phyloP scores from a whole-genome alignment of 129 eudicot species.

The Oenanthe sinensis region DNA sequence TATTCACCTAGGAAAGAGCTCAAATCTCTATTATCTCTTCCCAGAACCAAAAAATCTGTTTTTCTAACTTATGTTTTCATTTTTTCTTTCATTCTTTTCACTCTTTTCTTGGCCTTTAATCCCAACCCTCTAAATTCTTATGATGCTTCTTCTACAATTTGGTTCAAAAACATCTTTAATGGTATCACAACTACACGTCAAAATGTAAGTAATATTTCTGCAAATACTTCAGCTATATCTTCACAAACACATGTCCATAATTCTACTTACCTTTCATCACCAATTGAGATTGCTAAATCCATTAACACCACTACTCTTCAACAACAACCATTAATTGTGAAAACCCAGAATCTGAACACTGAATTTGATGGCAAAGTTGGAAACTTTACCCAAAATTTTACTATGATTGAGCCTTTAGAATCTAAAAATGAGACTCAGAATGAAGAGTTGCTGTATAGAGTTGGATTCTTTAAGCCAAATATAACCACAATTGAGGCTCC shows the following conservation, averaged over 20 bases:
- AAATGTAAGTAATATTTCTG: neutral
- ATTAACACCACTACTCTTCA: conserved; percentile 4
- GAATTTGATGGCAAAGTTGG: conserved; percentile 2
- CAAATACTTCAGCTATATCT: conserved; percentile 12
- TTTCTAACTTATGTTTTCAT: conserved; percentile 45
- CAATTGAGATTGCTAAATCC: conserved; percentile 11
- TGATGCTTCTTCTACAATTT: conserved; percentile 39
- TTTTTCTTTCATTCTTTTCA: conserved; percentile 53
- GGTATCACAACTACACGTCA: neutral
- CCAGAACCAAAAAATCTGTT: conserved; percentile 38
- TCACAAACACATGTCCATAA: conserved; percentile 16
- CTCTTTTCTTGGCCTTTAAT: conserved; percentile 62
- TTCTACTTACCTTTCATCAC: conserved; percentile 16
- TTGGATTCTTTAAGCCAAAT: conserved; percentile 13
- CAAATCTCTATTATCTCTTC: conserved; percentile 36
- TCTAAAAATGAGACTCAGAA: neutral
- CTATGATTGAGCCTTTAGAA: neutral
- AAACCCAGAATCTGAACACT: neutral
- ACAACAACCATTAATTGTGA: conserved; percentile 1
- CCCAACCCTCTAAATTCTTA: conserved; percentile 48
- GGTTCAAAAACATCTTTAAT: conserved; percentile 51
- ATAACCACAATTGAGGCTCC: neutral
- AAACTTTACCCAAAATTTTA: neutral
- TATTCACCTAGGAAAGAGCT: conserved; percentile 49
- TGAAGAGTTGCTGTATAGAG: neutral